Base-by-base conservation (phyloP, 139 green algal species). In the Micractinium sp. region DNA sequence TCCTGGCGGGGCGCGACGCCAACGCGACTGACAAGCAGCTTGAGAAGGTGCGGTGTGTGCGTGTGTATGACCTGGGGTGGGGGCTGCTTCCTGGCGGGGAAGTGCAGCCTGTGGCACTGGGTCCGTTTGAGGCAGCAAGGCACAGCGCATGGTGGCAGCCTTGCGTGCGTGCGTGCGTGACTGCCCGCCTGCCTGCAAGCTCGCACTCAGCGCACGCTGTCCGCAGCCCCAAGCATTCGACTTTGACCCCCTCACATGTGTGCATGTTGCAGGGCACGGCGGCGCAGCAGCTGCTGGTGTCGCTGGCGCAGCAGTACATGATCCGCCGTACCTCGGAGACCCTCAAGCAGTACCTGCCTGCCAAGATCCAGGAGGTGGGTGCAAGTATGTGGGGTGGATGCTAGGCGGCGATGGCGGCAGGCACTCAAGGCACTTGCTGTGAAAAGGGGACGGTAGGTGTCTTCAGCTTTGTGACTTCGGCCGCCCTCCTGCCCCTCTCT, bases 291-390 rank as follows among this genome's bases (percentile, higher is more conserved):
- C 92, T 94, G 38, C 95, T 92, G 53, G 87, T 85, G 22, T 94
- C 98, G 93, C 95, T 99, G 81, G 96, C 90, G 84, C 98, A 99
- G 91, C 84, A 95, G 79, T 99, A 99, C 95, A 99, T 99, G 82
- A 94, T 99, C 53, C 88, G 98, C 3, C 92, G 98, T 25, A 99
- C 98, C 87, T 98, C 98, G 91, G 94, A 78, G 85, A 82, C 71
- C 36, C 93, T 99, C 60, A 96, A 92, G 38, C 93, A 97, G 84
- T 97, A 99, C 92, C 95, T 99, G 78, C 98, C 98, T 14, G 97
- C 97, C 67, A 99, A 99, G 95, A 91, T 98, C 20, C 86, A 89
- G 75, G 47, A 89, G 86, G 86, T 69, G 47, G 47, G 85, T 15
- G 47, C 47, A 9, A 16, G 47, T n/a, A n/a, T n/a, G n/a, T n/a